Evolutionary conservation across 2,329 filamentous ascomycete genomes (phyloP).

Genomic region (Coniochaeta pulveracea): DNA sequence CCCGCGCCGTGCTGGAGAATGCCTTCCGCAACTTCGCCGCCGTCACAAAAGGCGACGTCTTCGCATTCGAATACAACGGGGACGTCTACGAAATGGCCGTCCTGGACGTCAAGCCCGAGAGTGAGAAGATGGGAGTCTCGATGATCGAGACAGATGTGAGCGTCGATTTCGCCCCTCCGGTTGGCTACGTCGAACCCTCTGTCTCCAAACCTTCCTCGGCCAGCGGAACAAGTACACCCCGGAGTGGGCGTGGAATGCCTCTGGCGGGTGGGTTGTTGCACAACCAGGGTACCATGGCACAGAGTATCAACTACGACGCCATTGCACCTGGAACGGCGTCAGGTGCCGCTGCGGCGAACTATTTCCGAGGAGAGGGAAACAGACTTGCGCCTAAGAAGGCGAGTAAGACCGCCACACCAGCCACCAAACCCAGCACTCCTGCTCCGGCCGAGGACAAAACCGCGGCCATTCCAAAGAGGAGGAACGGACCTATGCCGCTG

Average conservation of each 20-base stretch:
- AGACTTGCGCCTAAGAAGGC: slow-evolving; percentile 70
- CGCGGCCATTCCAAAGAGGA: slow-evolving; percentile 25
- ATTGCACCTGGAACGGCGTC: slow-evolving; percentile 64
- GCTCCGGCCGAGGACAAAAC: slow-evolving; percentile 22
- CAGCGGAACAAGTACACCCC: slow-evolving; percentile 80
- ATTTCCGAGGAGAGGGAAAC: slow-evolving; percentile 73
- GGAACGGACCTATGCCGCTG: slow-evolving; percentile 76
- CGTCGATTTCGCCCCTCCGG: slow-evolving; percentile 87
- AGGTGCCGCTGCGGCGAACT: slow-evolving; percentile 53
- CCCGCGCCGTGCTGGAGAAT: slow-evolving; percentile 92
- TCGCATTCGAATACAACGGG: slow-evolving; percentile 96
- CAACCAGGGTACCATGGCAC: slow-evolving; percentile 86
- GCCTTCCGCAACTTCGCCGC: slow-evolving; percentile 94
- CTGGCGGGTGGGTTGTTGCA: slow-evolving; percentile 64
- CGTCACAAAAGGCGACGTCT: slow-evolving; percentile 84
- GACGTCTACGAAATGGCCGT: slow-evolving; percentile 88
- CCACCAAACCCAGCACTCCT: slow-evolving; percentile 13
- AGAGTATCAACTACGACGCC: slow-evolving; percentile 90
- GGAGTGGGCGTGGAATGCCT: slow-evolving; percentile 45
- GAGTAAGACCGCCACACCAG: slow-evolving; percentile 24
- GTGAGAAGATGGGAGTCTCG: slow-evolving; percentile 73
- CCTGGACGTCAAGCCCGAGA: slow-evolving; percentile 81
- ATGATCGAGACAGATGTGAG: slow-evolving; percentile 95
- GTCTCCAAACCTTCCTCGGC: slow-evolving; percentile 20
- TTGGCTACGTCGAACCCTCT: slow-evolving; percentile 83